Conservation (phyloP, 2,329 filamentous ascomycete species). For the Ophiostoma novo-ulmi region DNA sequence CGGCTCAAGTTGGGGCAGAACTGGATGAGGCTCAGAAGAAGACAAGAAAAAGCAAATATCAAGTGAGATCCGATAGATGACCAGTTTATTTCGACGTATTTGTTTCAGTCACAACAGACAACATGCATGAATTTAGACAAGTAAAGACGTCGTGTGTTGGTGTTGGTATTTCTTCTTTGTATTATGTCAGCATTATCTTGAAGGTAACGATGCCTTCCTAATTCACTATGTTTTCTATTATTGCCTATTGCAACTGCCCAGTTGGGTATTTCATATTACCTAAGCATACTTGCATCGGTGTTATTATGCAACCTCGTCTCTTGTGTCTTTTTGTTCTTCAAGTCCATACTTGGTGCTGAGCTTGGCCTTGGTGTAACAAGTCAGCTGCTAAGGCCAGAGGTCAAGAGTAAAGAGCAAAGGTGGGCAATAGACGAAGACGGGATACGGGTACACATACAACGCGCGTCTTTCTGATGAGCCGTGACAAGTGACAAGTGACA, state of each 20-base stretch:
- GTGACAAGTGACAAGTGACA: background rate
- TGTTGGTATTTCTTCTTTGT: background rate
- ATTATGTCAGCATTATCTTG: background rate
- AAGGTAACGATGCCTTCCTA: background rate
- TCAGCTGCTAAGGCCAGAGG: background rate
- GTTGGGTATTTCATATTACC: too few species aligned
- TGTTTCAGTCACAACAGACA: too few species aligned
- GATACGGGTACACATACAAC: background rate
- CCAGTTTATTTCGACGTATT: background rate
- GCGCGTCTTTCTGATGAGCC: background rate
- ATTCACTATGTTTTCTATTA: background rate
- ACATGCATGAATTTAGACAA: background rate
- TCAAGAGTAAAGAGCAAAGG: background rate
- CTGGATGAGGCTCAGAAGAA: background rate
- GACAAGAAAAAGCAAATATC: background rate
- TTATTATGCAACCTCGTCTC: too few species aligned
- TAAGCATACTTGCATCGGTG: too few species aligned
- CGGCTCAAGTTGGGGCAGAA: background rate
- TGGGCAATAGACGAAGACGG: background rate
- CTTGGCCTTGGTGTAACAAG: background rate
- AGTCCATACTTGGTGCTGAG: background rate
- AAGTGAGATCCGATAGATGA: background rate
- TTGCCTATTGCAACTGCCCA: too few species aligned
- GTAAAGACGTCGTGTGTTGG: background rate
- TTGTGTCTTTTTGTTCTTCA: too few species aligned